Evolutionary conservation across 106 monocot species (phyloP).

Genomic region (Alisma plantagoaquatica): DNA sequence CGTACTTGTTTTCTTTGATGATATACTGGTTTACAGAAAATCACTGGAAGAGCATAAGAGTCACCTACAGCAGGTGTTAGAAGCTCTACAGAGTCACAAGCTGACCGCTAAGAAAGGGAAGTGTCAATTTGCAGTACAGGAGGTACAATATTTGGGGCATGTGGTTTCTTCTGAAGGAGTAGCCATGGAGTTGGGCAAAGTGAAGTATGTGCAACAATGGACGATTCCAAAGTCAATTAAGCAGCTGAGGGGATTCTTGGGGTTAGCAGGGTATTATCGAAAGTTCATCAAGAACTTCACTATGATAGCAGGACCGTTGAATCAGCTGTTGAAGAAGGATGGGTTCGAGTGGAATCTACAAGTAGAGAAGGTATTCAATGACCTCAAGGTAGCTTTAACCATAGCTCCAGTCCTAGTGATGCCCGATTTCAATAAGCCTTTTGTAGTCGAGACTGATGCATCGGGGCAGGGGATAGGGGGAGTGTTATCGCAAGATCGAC

Average conservation of each 20-base stretch:
- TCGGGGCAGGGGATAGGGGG: not conserved
- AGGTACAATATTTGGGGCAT: slow-evolving; percentile 4
- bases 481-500: not conserved
- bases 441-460: slow-evolving; percentile 2
- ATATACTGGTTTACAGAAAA: slow-evolving; percentile 9
- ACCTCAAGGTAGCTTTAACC: not conserved
- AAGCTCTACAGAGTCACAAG: not conserved
- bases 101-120: not conserved
- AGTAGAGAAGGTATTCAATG: not conserved
- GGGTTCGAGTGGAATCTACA: not conserved
- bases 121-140: not conserved
- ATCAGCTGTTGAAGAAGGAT: not conserved
- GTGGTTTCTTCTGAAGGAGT: not conserved
- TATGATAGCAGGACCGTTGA: not conserved
- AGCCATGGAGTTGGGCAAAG: not conserved
- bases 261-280: not conserved
- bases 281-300: slow-evolving; percentile 1
- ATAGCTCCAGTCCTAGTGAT: not conserved
- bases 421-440: not conserved
- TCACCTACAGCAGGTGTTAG: not conserved
- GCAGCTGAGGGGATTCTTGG: not conserved
- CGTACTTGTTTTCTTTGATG: slow-evolving; percentile 5
- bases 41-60: not conserved
- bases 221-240: not conserved
- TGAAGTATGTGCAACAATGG: not conserved